Evolutionary conservation across 2,329 filamentous ascomycete genomes (phyloP), one percentile per base, ranked within the genome.

Genomic region (Aureobasidium sp.): DNA sequence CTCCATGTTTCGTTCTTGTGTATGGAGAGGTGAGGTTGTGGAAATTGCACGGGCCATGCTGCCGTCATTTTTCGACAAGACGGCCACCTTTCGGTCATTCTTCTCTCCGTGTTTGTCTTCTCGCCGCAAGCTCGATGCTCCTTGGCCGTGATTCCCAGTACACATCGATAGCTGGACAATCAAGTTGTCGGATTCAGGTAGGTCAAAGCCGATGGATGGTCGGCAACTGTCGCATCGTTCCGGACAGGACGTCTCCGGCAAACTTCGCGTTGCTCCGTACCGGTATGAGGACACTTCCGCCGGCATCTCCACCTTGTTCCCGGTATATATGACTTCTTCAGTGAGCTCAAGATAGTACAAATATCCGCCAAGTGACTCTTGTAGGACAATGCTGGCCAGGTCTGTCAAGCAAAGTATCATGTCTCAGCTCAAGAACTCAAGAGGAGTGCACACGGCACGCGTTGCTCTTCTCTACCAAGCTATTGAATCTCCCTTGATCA

Each of bases 391-490:
- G 6, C 3, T 22, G 8, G 19, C 27, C 8, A 32, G 7, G 27
- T 4, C 8, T 2, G 2, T 34, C 1, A 6, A 12, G 2, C 11
- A 29, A 24, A 45, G 6, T 11, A 7, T 44, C 25, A 45, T 45
- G 41, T 34, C 41, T 45, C 17, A 16, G 16, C 10, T 45, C 7
- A 12, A 34, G 19, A 30, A 42, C 8, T n/a, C n/a, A n/a, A 42
- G 40, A 30, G 16, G 40, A 19, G 40, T 42, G 6, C 27, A 34
- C 22, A 51, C 34, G 12, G 35, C 42, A 8, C 61, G 62, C 22
- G 68, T 78, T 2, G 75, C 74, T 4, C 66, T 77, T 0, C 60
- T 78, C 1, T 73, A 73, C 51, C 74, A 78, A 60, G 72, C 67
- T 3, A 66, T 76, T 40, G 69, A 74, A 2, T 71, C 74, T 3